phyloP scores from a whole-genome alignment of 23 red algal species.

The Gracilaria gracilis region DNA sequence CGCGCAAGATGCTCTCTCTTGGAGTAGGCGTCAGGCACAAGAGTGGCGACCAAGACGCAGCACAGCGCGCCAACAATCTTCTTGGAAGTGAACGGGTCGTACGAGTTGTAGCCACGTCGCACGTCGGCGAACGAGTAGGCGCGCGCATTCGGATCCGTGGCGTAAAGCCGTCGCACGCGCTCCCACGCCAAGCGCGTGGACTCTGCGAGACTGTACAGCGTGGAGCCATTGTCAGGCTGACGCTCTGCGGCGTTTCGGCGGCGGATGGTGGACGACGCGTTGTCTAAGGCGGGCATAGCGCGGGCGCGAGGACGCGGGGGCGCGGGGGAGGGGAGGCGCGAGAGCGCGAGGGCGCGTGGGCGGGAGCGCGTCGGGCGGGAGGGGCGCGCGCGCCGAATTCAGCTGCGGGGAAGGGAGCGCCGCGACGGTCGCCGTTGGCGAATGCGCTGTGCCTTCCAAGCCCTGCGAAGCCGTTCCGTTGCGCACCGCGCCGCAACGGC shows the following conservation, averaged over 20 bases:
- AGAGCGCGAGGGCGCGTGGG: too few species aligned
- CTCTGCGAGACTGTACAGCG: conserved; percentile 78
- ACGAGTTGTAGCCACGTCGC: conserved; percentile 81
- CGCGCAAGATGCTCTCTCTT: conserved; percentile 48
- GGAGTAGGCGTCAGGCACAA: conserved; percentile 53
- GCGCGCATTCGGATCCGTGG: conserved; percentile 82
- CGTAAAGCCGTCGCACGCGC: conserved; percentile 80
- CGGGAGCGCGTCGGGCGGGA: too few species aligned
- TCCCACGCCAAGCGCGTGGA: conserved; percentile 92
- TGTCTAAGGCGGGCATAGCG: conserved; percentile 31
- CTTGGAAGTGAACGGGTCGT: conserved; percentile 82
- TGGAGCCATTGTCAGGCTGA: conserved; percentile 52
- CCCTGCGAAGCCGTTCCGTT: not conserved
- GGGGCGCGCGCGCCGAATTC: too few species aligned
- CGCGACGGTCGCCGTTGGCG: too few species aligned
- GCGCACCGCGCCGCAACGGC: too few species aligned
- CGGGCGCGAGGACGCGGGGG: not conserved
- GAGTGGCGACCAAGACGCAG: conserved; percentile 49
- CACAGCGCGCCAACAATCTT: conserved; percentile 68
- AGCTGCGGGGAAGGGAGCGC: too few species aligned
- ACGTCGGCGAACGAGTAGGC: conserved; percentile 84
- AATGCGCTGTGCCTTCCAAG: not conserved
- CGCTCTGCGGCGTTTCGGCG: conserved; percentile 43
- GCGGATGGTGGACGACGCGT: conserved; percentile 10
- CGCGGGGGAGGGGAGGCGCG: not conserved